A percentile compares a stretch with the other conserved stretches of the same genome.
These are phyloP conservation scores for Arthromyces matolae DNA, from an alignment of 768 basidiomycete genomes.

Conservation along the genomic window DNA sequence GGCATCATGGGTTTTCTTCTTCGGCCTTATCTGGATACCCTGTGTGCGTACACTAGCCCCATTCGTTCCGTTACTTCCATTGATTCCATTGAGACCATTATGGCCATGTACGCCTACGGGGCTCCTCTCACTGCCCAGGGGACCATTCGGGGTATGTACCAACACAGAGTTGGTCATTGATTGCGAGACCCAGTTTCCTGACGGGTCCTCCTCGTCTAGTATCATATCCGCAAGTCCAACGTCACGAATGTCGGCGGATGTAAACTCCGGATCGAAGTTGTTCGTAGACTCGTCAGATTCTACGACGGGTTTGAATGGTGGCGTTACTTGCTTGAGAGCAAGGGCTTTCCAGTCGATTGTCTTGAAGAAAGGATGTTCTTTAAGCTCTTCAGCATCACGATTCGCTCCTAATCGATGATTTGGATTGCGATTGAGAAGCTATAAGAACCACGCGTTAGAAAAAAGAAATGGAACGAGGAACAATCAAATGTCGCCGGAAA, in stretches of 20 bases:
- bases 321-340: slow-evolving; percentile 83
- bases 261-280: slow-evolving; percentile 99
- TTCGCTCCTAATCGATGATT: slow-evolving; percentile 91
- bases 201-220: slow-evolving; percentile 62
- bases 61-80: slow-evolving; percentile 17
- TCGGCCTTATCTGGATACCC: slow-evolving; percentile 53
- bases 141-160: slow-evolving; percentile 70
- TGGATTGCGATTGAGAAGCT: slow-evolving; percentile 99
- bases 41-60: slow-evolving; percentile 21
- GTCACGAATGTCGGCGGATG: slow-evolving; percentile 81
- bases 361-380: slow-evolving; percentile 93
- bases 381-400: slow-evolving; percentile 89
- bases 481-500: slow-evolving; percentile 8
- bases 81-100: slow-evolving; percentile 18
- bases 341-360: slow-evolving; percentile 90
- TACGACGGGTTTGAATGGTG: slow-evolving; percentile 96
- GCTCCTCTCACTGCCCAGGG: slow-evolving; percentile 59
- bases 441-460: slow-evolving; percentile 8
- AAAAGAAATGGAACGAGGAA: neutral
- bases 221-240: slow-evolving; percentile 55
- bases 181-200: slow-evolving; percentile 63
- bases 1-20: slow-evolving; percentile 43
- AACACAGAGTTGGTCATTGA: slow-evolving; percentile 36
- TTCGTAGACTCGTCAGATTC: slow-evolving; percentile 98
- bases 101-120: slow-evolving; percentile 16